phyloP scores from a whole-genome alignment of 306 rosid genomes.

The Castanopsis chinensis region DNA sequence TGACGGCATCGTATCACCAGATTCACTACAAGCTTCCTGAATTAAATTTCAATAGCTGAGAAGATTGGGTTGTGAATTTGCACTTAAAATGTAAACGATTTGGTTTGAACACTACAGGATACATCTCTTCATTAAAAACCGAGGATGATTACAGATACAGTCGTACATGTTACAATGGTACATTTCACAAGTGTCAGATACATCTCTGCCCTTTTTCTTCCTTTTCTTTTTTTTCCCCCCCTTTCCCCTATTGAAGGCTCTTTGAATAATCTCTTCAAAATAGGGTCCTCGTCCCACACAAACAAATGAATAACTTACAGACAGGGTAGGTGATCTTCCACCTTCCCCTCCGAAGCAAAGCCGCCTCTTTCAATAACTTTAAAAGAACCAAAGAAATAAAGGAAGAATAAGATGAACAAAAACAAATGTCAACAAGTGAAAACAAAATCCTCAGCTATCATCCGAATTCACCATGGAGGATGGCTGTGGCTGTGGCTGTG shows the following conservation, averaged over 20 bases:
- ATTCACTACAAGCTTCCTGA: too few species aligned
- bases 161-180: conserved; percentile 49
- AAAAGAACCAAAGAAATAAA: conserved; percentile 27
- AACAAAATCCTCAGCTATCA: conserved; percentile 46
- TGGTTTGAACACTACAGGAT: conserved; percentile 28
- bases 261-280: conserved; percentile 23
- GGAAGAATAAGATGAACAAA: background rate
- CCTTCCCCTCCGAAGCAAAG: conserved; percentile 49
- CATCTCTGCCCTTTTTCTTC: conserved; percentile 23
- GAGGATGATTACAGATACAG: conserved; percentile 63
- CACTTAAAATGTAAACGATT: background rate
- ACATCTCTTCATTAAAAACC: conserved; percentile 80
- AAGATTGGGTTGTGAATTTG: background rate
- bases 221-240: conserved; percentile 9
- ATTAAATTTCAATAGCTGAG: too few species aligned
- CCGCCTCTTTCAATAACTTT: conserved; percentile 46
- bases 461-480: conserved; percentile 32
- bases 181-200: conserved; percentile 33
- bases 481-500: conserved; percentile 29
- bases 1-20: too few species aligned
- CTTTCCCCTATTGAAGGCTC: conserved; percentile 25
- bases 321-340: conserved; percentile 84
- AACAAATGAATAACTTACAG: conserved; percentile 62
- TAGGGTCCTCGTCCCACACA: conserved; percentile 47
- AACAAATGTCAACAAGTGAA: conserved; percentile 28